These are phyloP conservation scores for Chalciporus piperatus DNA, from an alignment of 768 basidiomycete genomes.

Conservation along the genomic window DNA sequence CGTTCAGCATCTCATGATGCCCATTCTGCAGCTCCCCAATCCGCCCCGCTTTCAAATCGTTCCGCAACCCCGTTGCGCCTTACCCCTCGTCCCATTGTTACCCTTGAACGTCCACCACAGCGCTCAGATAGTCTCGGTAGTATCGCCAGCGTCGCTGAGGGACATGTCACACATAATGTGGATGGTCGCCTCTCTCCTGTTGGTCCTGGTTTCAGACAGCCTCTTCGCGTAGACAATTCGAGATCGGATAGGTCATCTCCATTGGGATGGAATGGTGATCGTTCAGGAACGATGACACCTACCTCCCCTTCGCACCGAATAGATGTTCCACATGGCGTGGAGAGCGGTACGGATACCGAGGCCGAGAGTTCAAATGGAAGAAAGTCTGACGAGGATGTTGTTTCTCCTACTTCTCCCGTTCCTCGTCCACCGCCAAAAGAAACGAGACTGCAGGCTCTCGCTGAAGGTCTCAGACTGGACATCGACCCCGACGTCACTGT, in stretches of 20 bases:
- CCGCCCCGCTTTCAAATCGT: slow-evolving; percentile 1
- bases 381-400: slow-evolving; percentile 23
- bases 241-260: slow-evolving; percentile 21
- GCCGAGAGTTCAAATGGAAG: slow-evolving; percentile 46
- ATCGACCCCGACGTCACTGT: slow-evolving; percentile 14
- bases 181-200: slow-evolving; percentile 15
- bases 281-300: slow-evolving; percentile 31
- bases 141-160: not conserved
- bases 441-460: slow-evolving; percentile 20
- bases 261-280: slow-evolving; percentile 20
- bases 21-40: not conserved
- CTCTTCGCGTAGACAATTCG: slow-evolving; percentile 18
- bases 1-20: slow-evolving; percentile 36
- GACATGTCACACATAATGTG: not conserved
- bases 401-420: slow-evolving; percentile 26
- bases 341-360: slow-evolving; percentile 74
- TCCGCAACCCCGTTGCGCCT: slow-evolving; percentile 17
- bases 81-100: slow-evolving; percentile 25
- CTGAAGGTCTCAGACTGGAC: slow-evolving; percentile 29
- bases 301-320: slow-evolving; percentile 60
- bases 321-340: slow-evolving; percentile 70
- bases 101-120: slow-evolving; percentile 35
- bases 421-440: slow-evolving; percentile 50
- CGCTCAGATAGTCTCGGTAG: slow-evolving; percentile 32
- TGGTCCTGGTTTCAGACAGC: slow-evolving; percentile 1